These are phyloP conservation scores for Aspergillus coremiiformis DNA, from an alignment of 495 filamentous ascomycete species.

Conservation along the genomic window DNA sequence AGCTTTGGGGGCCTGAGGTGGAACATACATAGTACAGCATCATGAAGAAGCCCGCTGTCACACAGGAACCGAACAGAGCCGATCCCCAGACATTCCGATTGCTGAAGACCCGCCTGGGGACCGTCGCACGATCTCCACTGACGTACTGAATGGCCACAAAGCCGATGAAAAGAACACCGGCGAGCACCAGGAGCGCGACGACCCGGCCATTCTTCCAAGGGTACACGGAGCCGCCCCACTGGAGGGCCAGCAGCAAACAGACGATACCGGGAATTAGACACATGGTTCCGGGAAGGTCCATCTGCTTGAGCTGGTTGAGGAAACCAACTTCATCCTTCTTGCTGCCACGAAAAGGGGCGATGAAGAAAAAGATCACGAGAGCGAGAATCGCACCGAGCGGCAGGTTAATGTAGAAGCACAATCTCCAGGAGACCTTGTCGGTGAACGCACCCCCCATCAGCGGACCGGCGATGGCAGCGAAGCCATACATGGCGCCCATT, in stretches of 20 bases:
- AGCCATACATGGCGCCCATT: constrained; percentile 38
- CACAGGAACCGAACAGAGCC: constrained; percentile 38
- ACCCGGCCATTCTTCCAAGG: constrained; percentile 42
- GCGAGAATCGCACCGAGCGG: constrained; percentile 45
- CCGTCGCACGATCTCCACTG: constrained; percentile 55
- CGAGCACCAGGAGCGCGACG: constrained; percentile 50
- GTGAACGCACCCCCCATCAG: constrained; percentile 42
- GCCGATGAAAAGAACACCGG: constrained; percentile 43
- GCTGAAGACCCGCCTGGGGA: constrained; percentile 54
- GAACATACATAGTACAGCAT: constrained; percentile 19
- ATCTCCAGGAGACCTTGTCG: constrained; percentile 42
- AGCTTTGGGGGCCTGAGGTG: background rate
- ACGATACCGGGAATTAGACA: constrained; percentile 45
- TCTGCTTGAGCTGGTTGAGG: constrained; percentile 34
- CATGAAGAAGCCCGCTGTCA: constrained; percentile 40
- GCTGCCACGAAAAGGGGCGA: constrained; percentile 21
- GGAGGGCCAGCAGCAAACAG: constrained; percentile 46
- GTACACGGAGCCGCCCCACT: constrained; percentile 52
- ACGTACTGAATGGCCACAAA: constrained; percentile 55
- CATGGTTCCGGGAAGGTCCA: constrained; percentile 36
- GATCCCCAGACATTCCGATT: constrained; percentile 50
- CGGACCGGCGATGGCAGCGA: constrained; percentile 42
- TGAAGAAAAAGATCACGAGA: constrained; percentile 33
- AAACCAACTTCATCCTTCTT: constrained; percentile 15
- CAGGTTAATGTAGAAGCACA: constrained; percentile 52